These are phyloP conservation scores for Cyclotella baltica DNA, from an alignment of 108 stramenopile genomes.

Conservation along the genomic window DNA sequence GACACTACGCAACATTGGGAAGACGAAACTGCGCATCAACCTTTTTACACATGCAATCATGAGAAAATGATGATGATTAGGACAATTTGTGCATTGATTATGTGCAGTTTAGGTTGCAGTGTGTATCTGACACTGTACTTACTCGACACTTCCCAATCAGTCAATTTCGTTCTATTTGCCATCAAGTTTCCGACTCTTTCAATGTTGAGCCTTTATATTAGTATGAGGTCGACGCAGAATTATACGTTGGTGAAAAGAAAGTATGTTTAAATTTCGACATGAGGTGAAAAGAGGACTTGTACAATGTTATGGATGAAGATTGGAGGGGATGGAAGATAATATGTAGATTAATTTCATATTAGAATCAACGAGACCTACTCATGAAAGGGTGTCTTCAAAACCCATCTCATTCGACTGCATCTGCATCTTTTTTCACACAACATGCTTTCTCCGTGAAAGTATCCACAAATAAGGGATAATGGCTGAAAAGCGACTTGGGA, in stretches of 20 bases:
- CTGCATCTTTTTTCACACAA: conserved; percentile 84
- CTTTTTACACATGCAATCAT: not conserved
- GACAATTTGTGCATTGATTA: not conserved
- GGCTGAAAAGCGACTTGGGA: conserved; percentile 92
- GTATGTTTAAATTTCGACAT: not conserved
- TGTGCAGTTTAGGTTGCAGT: conserved; percentile 15
- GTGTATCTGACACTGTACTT: not conserved
- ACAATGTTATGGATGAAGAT: too few relatives aligned
- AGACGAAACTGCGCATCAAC: too few relatives aligned
- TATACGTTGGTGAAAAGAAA: conserved; percentile 9
- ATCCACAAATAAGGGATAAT: conserved; percentile 91
- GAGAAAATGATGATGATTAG: not conserved
- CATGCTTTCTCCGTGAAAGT: conserved; percentile 90
- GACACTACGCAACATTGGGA: too few relatives aligned
- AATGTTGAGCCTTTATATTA: conserved; percentile 10
- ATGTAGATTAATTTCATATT: too few relatives aligned
- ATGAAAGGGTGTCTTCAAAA: not conserved
- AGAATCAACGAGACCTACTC: too few relatives aligned
- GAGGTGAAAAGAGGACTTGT: too few relatives aligned
- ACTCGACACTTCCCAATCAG: not conserved
- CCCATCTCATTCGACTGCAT: too few relatives aligned
- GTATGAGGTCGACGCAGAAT: not conserved
- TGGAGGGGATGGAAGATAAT: not conserved
- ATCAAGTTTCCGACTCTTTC: conserved; percentile 13
- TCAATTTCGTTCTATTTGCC: not conserved